Evolutionary conservation across 345 rosid genomes (phyloP).

Genomic region (Clarkia xantiana): DNA sequence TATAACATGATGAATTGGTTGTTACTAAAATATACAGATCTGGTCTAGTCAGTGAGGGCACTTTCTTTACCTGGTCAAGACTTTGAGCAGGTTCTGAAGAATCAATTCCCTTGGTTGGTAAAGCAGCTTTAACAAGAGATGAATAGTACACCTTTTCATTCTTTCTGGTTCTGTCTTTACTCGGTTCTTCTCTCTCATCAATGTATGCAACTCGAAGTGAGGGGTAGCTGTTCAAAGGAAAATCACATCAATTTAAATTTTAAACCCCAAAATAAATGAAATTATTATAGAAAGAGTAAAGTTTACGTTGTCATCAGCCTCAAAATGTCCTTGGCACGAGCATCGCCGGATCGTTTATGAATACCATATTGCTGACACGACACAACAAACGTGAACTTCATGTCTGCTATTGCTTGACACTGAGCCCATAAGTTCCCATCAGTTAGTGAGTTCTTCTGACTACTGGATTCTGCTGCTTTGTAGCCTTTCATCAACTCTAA

Average conservation of each 20-base stretch:
- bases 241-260: conserved; percentile 7
- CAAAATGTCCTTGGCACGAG: conserved; percentile 77
- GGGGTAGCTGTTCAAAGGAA: conserved; percentile 49
- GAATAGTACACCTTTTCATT: conserved; percentile 78
- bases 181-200: conserved; percentile 90
- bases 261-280: conserved; percentile 5
- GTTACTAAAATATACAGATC: no score
- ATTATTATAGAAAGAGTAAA: not conserved
- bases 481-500: conserved; percentile 93
- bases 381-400: conserved; percentile 89
- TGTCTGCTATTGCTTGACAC: conserved; percentile 96
- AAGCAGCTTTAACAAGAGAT: conserved; percentile 66
- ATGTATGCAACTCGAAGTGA: conserved; percentile 97
- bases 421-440: conserved; percentile 77
- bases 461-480: conserved; percentile 71
- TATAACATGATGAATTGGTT: no score
- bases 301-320: conserved; percentile 77
- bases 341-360: conserved; percentile 69
- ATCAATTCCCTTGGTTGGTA: conserved; percentile 66
- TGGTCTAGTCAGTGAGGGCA: not conserved
- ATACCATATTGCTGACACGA: conserved; percentile 97
- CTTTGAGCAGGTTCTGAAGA: conserved; percentile 66
- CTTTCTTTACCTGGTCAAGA: conserved; percentile 63
- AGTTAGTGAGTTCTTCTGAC: conserved; percentile 57
- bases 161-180: conserved; percentile 51